phyloP scores from a whole-genome alignment of 176 grass and related monocot genomes.

The Leersia perrieri region DNA sequence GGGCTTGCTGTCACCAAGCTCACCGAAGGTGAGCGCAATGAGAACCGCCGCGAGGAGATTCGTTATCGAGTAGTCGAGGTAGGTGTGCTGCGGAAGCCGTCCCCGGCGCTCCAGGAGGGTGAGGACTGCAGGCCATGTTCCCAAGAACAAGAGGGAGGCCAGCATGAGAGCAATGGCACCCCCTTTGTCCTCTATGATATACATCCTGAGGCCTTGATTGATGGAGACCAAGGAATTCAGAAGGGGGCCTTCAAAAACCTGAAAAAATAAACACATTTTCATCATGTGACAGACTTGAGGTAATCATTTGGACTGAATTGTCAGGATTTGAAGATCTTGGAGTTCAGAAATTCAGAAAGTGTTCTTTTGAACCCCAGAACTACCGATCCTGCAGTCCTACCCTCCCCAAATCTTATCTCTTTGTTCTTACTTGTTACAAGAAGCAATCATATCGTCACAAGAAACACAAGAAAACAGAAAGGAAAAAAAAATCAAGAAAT shows the following conservation, averaged over 20 bases:
- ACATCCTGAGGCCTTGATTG: slow-evolving; percentile 45
- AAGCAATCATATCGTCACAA: not conserved
- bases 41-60: slow-evolving; percentile 61
- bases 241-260: slow-evolving; percentile 21
- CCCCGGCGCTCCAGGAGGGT: slow-evolving; percentile 65
- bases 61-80: slow-evolving; percentile 75
- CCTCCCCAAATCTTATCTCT: not conserved
- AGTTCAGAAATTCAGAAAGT: not conserved
- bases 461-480: not conserved
- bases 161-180: slow-evolving; percentile 79
- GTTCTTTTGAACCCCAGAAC: not conserved
- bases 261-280: not conserved
- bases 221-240: slow-evolving; percentile 2
- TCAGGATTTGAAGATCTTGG: not conserved
- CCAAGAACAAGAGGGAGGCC: slow-evolving; percentile 66
- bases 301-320: not conserved
- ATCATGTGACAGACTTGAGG: not conserved
- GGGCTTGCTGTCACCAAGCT: slow-evolving; percentile 54
- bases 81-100: slow-evolving; percentile 72
- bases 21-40: slow-evolving; percentile 61
- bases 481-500: not conserved
- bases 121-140: slow-evolving; percentile 71
- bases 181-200: slow-evolving; percentile 59
- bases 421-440: not conserved
- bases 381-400: not conserved